Evolutionary conservation across 2,329 filamentous ascomycete genomes (phyloP), one percentile per base, ranked within the genome.

Genomic region (Cladobotryum mycophilum): DNA sequence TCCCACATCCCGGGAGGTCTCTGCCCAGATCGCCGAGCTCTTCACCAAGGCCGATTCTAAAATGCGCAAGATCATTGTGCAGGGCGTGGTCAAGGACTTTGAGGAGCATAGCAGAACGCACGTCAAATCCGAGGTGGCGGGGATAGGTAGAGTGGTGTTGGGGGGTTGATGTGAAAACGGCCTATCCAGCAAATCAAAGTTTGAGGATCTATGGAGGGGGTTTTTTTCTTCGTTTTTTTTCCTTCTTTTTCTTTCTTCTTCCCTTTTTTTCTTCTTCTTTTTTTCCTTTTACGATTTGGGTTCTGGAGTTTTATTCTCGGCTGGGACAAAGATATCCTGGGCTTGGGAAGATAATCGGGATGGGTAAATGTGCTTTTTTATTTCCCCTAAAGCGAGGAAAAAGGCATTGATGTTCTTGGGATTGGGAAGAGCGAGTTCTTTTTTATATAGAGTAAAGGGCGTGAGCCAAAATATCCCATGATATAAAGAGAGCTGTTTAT

Each of bases 41-140:
- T 99, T 99, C 59, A 80, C 82, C 11, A 99, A 99, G 69, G 89
- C 88, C 0, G 93, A 99, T 69, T 80, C 85, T 5, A 85, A 83
- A 56, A 79, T 99, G 41, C 78, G 91, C 55, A 97, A 96, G 71
- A 84, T 96, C 46, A 86, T 99, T 54, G 80, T 99, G 1, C 85
- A 89, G 43, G 87, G 87, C 5, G 82, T 95, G 1, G 85, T 96
- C 44, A 85, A 90, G 58, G 93, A 99, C 64, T 96, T 97, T 66
- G 93, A 97, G 67, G 92, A 96, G 52, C 81, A 82, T 17, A 93
- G 87, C 65, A 76, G 92, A 42, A 76, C 74, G 41, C 85, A 86
- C 9, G 81, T 89, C 30, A 92, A 86, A 70, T 80, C 80, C 12
- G 93, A 99, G 71, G 76, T 97, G 44, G 84, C 85, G 1, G 90